Evolutionary conservation across 2,329 filamentous ascomycete species (phyloP), one percentile per base, ranked within the genome.

Genomic region (Sphaerulina vaccinii): DNA sequence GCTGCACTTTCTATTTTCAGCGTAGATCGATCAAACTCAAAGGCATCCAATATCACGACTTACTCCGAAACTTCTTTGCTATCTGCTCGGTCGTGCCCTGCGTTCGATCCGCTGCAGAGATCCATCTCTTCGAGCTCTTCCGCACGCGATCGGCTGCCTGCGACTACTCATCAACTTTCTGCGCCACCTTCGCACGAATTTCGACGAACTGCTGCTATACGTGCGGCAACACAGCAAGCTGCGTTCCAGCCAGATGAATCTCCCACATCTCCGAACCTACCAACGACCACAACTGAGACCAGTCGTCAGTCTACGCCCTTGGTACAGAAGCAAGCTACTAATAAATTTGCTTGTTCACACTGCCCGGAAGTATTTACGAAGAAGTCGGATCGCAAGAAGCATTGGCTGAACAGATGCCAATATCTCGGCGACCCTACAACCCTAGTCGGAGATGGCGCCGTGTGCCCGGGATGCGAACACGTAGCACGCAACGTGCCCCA

Each of bases 301-400:
- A 13, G 27, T 18, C 19, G 29, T n/a, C 21, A 27, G 9, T 19
- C 24, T n/a, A 36, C 47, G 15, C 23, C 48, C 32, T 16, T 51
- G 5, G 32, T 16, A 4, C 41, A 46, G 23, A 51, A 46, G 19
- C 49, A 51, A 21, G 49, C 41, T 5, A 33, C 15, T 24, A 51
- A 51, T 36, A 24, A 33, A 13, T 51, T 46, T 32, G 49, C 49
- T 3, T 51, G 49, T 11, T 51, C 49, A 15, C 49, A 51, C 32
- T 51, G 49, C 18, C 23, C 21, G 9, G 33, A 38, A 18, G 35
- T 35, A 13, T 44, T 51, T 33, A 38, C 40, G n/a, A 51, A 45
- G 33, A 51, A 43, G 16, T 35, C 32, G 10, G 49, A 45, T 36
- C 41, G 49, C 23, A 51, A 51, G 22, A 39, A 38, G 23, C 49